These are phyloP conservation scores for Nothophoma quercina DNA, from an alignment of 2,329 filamentous ascomycete species.

Conservation along the genomic window DNA sequence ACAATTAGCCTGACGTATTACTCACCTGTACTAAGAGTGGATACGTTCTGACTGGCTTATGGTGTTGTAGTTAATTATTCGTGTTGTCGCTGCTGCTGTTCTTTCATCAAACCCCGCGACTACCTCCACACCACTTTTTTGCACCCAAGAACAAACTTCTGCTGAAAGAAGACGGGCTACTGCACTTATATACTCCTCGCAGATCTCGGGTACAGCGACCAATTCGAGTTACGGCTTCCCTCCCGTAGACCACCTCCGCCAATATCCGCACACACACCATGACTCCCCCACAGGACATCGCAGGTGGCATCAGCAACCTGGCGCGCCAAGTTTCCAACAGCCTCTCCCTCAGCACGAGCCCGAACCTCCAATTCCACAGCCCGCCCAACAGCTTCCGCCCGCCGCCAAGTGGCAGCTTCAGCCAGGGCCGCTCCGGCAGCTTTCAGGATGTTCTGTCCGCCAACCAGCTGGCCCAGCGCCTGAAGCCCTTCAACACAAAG, in stretches of 20 bases:
- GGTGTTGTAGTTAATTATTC: slow-evolving; percentile 26
- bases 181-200: slow-evolving; percentile 10
- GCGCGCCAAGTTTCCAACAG: slow-evolving; percentile 63
- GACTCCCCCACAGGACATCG: slow-evolving; percentile 49
- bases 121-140: slow-evolving; percentile 7
- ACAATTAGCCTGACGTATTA: slow-evolving; percentile 18
- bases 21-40: slow-evolving; percentile 24
- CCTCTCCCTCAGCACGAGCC: slow-evolving; percentile 76
- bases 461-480: slow-evolving; percentile 67
- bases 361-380: slow-evolving; percentile 77
- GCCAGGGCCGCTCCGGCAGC: slow-evolving; percentile 50
- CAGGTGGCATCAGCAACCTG: slow-evolving; percentile 42
- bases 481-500: slow-evolving; percentile 94
- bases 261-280: slow-evolving; percentile 37
- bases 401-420: slow-evolving; percentile 40
- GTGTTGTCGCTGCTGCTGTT: slow-evolving; percentile 23
- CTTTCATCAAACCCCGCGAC: slow-evolving; percentile 23
- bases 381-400: slow-evolving; percentile 66
- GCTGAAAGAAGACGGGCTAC: neutral
- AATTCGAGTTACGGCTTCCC: slow-evolving; percentile 25
- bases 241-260: slow-evolving; percentile 20
- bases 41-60: slow-evolving; percentile 21
- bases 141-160: neutral
- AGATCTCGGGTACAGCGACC: slow-evolving; percentile 23
- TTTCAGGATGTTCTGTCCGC: slow-evolving; percentile 26